Percentiles rank a stretch among this genome's conserved stretches.
Evolutionary conservation across 345 rosid species (phyloP).

Genomic region (Syzygium grande): DNA sequence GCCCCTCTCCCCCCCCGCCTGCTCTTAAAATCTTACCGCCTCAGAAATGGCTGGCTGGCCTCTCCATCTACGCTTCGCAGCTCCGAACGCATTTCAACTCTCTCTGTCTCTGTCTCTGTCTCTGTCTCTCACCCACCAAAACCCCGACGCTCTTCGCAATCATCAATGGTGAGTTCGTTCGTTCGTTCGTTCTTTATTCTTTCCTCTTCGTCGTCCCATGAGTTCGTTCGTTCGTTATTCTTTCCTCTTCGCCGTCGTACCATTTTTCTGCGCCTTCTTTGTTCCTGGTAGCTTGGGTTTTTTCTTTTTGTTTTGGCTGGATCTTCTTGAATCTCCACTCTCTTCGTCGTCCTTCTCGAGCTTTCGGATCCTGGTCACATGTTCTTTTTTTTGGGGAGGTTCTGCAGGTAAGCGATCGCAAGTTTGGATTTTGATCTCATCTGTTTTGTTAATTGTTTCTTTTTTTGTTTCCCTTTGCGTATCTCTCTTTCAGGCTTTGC

Average conservation of each 20-base stretch:
- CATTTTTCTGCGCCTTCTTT: too few species aligned
- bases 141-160: neutral
- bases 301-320: neutral
- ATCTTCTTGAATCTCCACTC: neutral
- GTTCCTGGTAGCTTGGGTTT: too few species aligned
- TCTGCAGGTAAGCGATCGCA: neutral
- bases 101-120: neutral
- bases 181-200: neutral
- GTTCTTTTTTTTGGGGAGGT: neutral
- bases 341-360: neutral
- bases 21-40: too few species aligned
- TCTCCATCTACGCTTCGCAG: neutral
- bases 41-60: too few species aligned
- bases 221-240: neutral
- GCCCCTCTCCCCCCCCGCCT: too few species aligned
- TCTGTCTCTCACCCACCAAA: neutral
- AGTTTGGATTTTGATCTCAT: neutral
- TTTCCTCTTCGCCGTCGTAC: too few species aligned
- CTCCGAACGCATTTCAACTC: neutral
- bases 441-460: too few species aligned
- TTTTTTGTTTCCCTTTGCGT: neutral
- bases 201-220: neutral
- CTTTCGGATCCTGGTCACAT: neutral
- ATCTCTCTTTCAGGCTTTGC: constrained; percentile 45
- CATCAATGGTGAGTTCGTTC: neutral